Evolutionary conservation across 176 grass and related monocot species (phyloP).

Genomic region (Rhynchospora pubera): DNA sequence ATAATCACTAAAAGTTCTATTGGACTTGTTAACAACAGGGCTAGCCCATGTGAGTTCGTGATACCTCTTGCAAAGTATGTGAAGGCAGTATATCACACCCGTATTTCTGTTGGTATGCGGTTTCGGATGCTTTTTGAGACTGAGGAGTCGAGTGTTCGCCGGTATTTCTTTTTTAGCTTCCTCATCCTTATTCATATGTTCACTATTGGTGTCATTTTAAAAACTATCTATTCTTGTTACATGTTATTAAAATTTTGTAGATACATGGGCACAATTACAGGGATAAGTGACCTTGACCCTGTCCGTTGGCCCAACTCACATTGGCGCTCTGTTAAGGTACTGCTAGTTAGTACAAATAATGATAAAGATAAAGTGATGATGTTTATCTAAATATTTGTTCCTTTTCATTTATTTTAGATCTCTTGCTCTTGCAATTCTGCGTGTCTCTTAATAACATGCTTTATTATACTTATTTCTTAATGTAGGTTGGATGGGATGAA

Average conservation of each 20-base stretch:
- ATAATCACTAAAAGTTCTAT: background rate
- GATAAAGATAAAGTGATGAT: background rate
- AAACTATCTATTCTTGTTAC: conserved; percentile 8
- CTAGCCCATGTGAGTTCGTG: conserved; percentile 95
- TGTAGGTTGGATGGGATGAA: conserved; percentile 98
- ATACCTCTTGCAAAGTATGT: conserved; percentile 90
- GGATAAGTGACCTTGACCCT: conserved; percentile 83
- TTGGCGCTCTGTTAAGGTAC: conserved; percentile 98
- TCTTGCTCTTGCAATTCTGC: background rate
- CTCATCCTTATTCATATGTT: background rate
- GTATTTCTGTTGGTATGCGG: conserved; percentile 94
- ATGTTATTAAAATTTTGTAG: conserved; percentile 34
- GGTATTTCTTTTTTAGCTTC: conserved; percentile 34
- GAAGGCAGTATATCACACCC: conserved; percentile 94
- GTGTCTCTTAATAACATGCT: conserved; percentile 9
- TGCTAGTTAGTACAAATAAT: background rate
- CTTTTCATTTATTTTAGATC: background rate
- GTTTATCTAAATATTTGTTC: background rate
- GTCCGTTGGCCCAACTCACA: conserved; percentile 93
- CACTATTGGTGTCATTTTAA: background rate
- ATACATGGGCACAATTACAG: conserved; percentile 99
- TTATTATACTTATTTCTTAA: conserved; percentile 12
- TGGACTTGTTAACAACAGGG: conserved; percentile 41
- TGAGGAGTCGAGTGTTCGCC: conserved; percentile 88
- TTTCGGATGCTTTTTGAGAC: conserved; percentile 99